Conservation (phyloP, 2,329 filamentous ascomycete genomes). For the Cercospora canescens region DNA sequence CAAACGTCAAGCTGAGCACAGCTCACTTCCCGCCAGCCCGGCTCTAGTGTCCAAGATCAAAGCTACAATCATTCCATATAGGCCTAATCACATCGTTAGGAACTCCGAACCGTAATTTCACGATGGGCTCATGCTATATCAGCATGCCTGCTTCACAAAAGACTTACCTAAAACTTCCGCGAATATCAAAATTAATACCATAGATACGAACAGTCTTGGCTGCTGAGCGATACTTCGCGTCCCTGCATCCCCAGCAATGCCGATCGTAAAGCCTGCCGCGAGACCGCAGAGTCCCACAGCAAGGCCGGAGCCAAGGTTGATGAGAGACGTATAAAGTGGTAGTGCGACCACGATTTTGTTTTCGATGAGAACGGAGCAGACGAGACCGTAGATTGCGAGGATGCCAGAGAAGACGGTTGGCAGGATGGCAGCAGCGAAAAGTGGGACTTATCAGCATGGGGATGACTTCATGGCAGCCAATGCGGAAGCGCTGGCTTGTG, state of each 20-base stretch:
- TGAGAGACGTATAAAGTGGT: slow-evolving; percentile 15
- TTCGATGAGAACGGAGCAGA: slow-evolving; percentile 15
- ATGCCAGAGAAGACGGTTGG: slow-evolving; percentile 22
- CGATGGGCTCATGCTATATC: background rate
- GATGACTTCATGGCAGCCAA: background rate
- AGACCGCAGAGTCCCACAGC: slow-evolving; percentile 11
- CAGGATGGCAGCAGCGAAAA: background rate
- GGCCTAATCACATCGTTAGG: slow-evolving; percentile 3
- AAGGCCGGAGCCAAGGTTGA: slow-evolving; percentile 20
- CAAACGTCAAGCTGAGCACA: background rate
- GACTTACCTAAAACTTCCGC: slow-evolving; percentile 18
- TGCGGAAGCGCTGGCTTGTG: background rate
- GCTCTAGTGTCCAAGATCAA: slow-evolving; percentile 17
- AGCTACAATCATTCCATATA: slow-evolving; percentile 20
- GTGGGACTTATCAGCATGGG: background rate
- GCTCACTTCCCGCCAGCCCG: slow-evolving; percentile 1
- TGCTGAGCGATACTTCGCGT: background rate
- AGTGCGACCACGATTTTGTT: slow-evolving; percentile 17
- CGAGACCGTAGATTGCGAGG: slow-evolving; percentile 21
- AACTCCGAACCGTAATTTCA: background rate
- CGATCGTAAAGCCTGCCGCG: slow-evolving; percentile 21
- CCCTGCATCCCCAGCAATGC: slow-evolving; percentile 20
- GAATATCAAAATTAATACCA: slow-evolving; percentile 21
- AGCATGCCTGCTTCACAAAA: slow-evolving; percentile 2
- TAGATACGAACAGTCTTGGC: background rate